phyloP scores from a whole-genome alignment of 2,329 filamentous ascomycete species.

The Trichoderma citrinoviride region DNA sequence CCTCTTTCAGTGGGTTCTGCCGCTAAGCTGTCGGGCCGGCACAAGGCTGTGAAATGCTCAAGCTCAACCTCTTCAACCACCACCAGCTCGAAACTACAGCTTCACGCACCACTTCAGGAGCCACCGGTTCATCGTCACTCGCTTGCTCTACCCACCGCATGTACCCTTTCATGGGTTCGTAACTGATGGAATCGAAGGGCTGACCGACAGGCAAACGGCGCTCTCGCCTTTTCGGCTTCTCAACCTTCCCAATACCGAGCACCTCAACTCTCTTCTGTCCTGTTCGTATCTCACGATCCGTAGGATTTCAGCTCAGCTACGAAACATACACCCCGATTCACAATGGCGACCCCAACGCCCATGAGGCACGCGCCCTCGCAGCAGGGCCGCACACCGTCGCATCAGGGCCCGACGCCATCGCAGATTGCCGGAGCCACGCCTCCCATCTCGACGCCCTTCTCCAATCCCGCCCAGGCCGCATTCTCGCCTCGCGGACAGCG shows the following conservation, averaged over 20 bases:
- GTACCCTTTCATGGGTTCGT: neutral
- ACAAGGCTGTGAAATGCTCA: constrained; percentile 10
- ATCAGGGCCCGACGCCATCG: constrained; percentile 31
- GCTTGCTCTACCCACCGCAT: neutral
- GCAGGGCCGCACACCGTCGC: constrained; percentile 46
- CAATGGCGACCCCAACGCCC: constrained; percentile 51
- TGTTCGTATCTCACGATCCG: neutral
- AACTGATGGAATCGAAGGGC: constrained; percentile 13
- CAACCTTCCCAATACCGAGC: neutral
- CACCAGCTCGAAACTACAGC: neutral
- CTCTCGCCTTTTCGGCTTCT: constrained; percentile 3
- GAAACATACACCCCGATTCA: neutral
- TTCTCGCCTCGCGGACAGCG: constrained; percentile 58
- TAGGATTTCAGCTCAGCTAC: constrained; percentile 3
- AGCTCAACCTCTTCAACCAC: constrained; percentile 1
- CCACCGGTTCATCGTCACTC: neutral
- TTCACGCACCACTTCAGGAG: neutral
- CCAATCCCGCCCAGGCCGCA: constrained; percentile 53
- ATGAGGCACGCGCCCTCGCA: constrained; percentile 47
- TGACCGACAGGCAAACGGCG: neutral
- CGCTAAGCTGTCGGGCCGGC: constrained; percentile 6
- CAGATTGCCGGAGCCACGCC: constrained; percentile 58
- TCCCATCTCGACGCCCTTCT: constrained; percentile 66
- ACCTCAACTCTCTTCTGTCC: neutral
- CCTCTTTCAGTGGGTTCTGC: neutral